phyloP scores from a whole-genome alignment of 2,329 filamentous ascomycete genomes.

The Cytospora paraplurivora region DNA sequence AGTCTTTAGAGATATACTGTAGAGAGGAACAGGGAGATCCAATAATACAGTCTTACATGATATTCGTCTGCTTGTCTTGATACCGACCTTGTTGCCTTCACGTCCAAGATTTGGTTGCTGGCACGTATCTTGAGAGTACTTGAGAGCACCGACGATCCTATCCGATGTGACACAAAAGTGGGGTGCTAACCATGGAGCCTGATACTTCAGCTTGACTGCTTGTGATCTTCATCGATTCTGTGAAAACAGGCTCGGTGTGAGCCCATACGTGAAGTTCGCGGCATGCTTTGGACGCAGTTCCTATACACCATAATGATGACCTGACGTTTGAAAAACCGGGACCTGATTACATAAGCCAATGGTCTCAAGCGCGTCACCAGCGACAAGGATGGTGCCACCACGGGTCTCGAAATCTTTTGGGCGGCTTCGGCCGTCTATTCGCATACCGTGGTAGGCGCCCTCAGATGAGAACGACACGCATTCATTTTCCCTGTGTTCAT shows the following conservation, averaged over 20 bases:
- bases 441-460: not conserved
- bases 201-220: not conserved
- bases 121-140: too few relatives aligned
- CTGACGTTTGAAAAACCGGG: not conserved
- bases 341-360: not conserved
- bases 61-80: too few relatives aligned
- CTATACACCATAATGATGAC: not conserved
- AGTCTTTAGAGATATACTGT: too few relatives aligned
- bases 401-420: conserved; percentile 17
- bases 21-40: too few relatives aligned
- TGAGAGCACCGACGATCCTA: too few relatives aligned
- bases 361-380: not conserved
- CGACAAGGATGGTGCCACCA: not conserved
- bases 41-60: too few relatives aligned
- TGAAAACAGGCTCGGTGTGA: not conserved
- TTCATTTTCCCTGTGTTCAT: not conserved
- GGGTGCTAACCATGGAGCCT: too few relatives aligned
- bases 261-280: not conserved
- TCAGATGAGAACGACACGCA: not conserved
- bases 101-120: too few relatives aligned
- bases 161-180: too few relatives aligned
- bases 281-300: not conserved
- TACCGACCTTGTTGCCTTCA: too few relatives aligned
- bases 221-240: not conserved
- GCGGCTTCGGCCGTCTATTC: not conserved